These are phyloP conservation scores for Leavenworthia alabamica DNA, from an alignment of 345 rosid genomes.

Conservation along the genomic window DNA sequence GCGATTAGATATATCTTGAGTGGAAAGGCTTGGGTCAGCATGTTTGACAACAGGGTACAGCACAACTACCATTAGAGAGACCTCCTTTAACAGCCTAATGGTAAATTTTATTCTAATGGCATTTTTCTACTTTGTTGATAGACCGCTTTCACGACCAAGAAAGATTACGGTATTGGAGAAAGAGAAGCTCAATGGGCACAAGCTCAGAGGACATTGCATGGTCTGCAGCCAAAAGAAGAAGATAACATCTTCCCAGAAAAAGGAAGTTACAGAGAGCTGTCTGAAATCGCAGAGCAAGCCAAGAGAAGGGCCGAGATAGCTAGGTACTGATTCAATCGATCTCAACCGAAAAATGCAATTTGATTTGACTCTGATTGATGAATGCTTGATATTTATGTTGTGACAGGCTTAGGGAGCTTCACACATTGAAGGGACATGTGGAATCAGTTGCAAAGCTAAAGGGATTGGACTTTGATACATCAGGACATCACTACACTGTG, in stretches of 20 bases:
- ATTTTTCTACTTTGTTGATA: conserved; percentile 22
- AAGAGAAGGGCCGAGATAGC: conserved; percentile 96
- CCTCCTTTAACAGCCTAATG: no score
- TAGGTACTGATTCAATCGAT: conserved; percentile 38
- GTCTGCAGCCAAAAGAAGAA: conserved; percentile 70
- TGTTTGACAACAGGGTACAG: conserved; percentile 86
- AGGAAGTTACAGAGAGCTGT: conserved; percentile 68
- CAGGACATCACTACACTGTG: conserved; percentile 78
- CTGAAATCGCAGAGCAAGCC: conserved; percentile 98
- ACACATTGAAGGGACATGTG: conserved; percentile 77
- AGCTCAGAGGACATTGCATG: conserved; percentile 78
- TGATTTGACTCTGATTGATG: conserved; percentile 9
- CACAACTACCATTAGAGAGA: not conserved
- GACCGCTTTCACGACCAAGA: conserved; percentile 92
- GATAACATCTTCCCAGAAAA: conserved; percentile 47
- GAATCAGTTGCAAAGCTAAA: conserved; percentile 88
- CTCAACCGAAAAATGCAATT: not conserved
- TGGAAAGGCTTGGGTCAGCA: conserved; percentile 80
- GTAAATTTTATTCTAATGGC: not conserved
- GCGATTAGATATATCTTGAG: conserved; percentile 76
- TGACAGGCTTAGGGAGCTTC: conserved; percentile 75
- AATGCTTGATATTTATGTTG: not conserved
- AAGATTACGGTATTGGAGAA: conserved; percentile 80
- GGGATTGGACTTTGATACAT: conserved; percentile 75
- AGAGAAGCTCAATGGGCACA: conserved; percentile 96